A percentile compares a stretch with the other conserved stretches of the same genome.
Evolutionary conservation across 2,329 filamentous ascomycete species (phyloP).

Genomic region (Pseudogymnoascus sp.): DNA sequence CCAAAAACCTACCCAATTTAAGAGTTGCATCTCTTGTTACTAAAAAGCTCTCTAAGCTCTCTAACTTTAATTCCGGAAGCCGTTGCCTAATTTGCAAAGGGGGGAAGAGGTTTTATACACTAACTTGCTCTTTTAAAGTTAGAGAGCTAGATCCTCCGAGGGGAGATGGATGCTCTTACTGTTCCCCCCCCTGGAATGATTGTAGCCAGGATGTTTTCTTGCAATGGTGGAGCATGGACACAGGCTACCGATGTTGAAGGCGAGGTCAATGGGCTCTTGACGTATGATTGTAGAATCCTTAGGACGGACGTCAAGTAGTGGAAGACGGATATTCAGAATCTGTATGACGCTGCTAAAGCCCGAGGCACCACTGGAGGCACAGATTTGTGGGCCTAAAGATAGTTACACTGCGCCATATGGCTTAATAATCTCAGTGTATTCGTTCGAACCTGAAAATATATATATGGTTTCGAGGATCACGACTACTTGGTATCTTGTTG

Average conservation of each 20-base stretch:
- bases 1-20: neutral
- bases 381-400: neutral
- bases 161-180: too few relatives aligned
- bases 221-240: conserved; percentile 64
- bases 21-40: neutral
- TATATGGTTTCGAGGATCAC: neutral
- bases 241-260: conserved; percentile 71
- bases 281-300: conserved; percentile 58
- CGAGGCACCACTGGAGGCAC: conserved; percentile 6
- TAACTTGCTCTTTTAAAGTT: neutral
- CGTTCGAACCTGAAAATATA: neutral
- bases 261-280: conserved; percentile 66
- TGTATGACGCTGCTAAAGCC: conserved; percentile 50
- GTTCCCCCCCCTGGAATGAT: too few relatives aligned
- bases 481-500: neutral
- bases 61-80: neutral
- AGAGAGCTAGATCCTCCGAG: neutral
- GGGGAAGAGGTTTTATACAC: neutral
- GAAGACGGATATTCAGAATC: conserved; percentile 51
- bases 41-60: neutral
- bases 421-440: neutral
- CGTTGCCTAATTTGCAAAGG: neutral
- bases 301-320: conserved; percentile 53
- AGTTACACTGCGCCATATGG: neutral
- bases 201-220: conserved; percentile 39